Base-by-base conservation (phyloP, 1,284 basidiomycete species). In the Cryptococcus deneoformans region DNA sequence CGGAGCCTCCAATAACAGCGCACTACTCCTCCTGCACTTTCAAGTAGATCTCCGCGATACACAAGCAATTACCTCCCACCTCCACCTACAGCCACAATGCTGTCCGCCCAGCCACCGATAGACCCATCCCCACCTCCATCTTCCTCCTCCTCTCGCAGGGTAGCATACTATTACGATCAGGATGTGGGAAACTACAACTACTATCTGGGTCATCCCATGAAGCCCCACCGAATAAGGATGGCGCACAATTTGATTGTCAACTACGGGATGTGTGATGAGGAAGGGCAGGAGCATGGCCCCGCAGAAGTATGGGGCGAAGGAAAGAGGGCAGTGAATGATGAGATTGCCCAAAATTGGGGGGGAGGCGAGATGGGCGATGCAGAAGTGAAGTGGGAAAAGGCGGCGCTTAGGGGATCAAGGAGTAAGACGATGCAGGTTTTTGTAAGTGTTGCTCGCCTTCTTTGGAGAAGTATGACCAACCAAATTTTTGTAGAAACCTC, bases 161-260 rank as follows among this genome's bases (percentile, higher is more conserved):
- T 70, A 4, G 67, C 68, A 7, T 68, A 70, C 60, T 68, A 64
- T 54, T 68, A 68, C 58, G 68, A 70, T 52, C 68, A 63, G 45
- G 77, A 79, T 59, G 77, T 76, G 9, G 75, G 76, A 20, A 77
- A 77, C 58, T 78, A 75, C 64, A 90, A 88, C 11, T 96, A 94
- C 73, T 92, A 91, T 48, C 81, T 89, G 42, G 88, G 88, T 2
- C 92, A 95, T 68, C 89, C 88, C 40, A 96, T 97, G 92, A 96
- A 96, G 77, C 94, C 94, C 0, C 92, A 94, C 72, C 83, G 93
- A 48, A 93, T 96, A 80, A 84, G 87, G 46, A 88, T 97, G 78
- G 90, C 94, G 0, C 92, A 98, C 76, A 91, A 95, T 68, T 82
- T 99, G 55, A 86, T 98, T 50, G 84, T 87, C 36, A 90, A 90